Conservation (phyloP, 805 yeast species). For the Ascoidea rubescens region DNA sequence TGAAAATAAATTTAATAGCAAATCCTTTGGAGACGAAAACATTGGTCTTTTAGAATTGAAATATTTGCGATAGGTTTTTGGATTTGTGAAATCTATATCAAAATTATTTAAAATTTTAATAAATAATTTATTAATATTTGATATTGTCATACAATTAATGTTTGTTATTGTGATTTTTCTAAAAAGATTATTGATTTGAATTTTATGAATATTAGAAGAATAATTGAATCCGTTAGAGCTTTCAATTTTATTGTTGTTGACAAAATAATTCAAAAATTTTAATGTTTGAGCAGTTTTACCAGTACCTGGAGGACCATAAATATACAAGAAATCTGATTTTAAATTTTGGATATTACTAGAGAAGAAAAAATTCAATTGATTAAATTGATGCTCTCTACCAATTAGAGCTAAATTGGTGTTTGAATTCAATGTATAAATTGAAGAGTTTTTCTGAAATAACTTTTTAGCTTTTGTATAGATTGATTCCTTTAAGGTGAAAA, state of each 20-base stretch:
- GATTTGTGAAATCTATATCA: conserved; percentile 13
- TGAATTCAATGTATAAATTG: conserved; percentile 10
- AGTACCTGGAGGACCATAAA: conserved; percentile 96
- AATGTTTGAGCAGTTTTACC: conserved; percentile 81
- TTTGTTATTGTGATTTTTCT: conserved; percentile 26
- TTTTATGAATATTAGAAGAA: conserved; percentile 7
- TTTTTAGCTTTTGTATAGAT: conserved; percentile 46
- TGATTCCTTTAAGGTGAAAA: conserved; percentile 11
- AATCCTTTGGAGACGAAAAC: conserved; percentile 13
- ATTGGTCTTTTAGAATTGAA: conserved; percentile 9
- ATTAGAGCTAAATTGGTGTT: conserved; percentile 20
- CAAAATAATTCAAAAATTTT: conserved; percentile 12
- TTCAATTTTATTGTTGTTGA: conserved; percentile 12
- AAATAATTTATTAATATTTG: conserved; percentile 49
- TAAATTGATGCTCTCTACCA: conserved; percentile 41
- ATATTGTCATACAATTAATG: conserved; percentile 78
- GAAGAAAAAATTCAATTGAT: conserved; percentile 28
- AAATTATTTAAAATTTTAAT: conserved; percentile 35
- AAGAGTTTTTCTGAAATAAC: conserved; percentile 48
- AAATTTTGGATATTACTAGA: conserved; percentile 21
- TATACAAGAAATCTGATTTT: conserved; percentile 51
- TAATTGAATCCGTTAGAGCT: conserved; percentile 1
- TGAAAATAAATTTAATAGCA: conserved; percentile 12
- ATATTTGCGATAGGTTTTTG: conserved; percentile 13
- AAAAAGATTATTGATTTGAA: conserved; percentile 11